These are phyloP conservation scores for Scenedesmus sp. DNA, from an alignment of 163 green algal species.

Conservation along the genomic window DNA sequence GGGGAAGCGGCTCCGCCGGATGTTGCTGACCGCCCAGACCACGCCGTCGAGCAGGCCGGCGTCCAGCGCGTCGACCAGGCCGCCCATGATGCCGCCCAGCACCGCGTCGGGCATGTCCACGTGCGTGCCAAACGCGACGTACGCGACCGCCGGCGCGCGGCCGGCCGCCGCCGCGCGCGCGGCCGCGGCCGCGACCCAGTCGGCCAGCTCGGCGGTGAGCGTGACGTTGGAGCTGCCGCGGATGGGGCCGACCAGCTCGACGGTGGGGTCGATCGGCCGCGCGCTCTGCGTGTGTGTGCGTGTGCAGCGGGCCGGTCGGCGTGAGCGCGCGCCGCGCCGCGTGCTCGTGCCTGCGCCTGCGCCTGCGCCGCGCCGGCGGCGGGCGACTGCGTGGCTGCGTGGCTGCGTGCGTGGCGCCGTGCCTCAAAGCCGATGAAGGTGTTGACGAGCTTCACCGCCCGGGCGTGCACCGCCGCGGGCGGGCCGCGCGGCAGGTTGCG, in stretches of 20 bases:
- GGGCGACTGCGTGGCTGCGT: no score
- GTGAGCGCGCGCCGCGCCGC: no score
- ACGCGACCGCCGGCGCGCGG: conserved; percentile 8
- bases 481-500: no score
- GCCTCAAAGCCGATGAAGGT: conserved; percentile 45
- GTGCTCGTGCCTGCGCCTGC: no score
- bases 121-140: conserved; percentile 39
- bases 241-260: conserved; percentile 31
- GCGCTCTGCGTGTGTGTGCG: conserved; percentile 15
- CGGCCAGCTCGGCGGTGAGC: conserved; percentile 6
- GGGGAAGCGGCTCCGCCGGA: conserved; percentile 24
- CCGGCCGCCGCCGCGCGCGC: background rate
- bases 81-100: background rate
- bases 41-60: conserved; percentile 21
- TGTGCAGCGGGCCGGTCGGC: no score
- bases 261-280: conserved; percentile 12
- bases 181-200: conserved; percentile 9
- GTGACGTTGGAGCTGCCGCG: conserved; percentile 19
- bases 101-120: conserved; percentile 1
- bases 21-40: conserved; percentile 29
- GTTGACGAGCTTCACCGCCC: conserved; percentile 41
- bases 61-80: conserved; percentile 14
- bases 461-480: background rate
- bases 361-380: no score
- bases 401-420: no score